phyloP scores from a whole-genome alignment of 129 eudicot genomes.

The Pulicaria dysenterica region DNA sequence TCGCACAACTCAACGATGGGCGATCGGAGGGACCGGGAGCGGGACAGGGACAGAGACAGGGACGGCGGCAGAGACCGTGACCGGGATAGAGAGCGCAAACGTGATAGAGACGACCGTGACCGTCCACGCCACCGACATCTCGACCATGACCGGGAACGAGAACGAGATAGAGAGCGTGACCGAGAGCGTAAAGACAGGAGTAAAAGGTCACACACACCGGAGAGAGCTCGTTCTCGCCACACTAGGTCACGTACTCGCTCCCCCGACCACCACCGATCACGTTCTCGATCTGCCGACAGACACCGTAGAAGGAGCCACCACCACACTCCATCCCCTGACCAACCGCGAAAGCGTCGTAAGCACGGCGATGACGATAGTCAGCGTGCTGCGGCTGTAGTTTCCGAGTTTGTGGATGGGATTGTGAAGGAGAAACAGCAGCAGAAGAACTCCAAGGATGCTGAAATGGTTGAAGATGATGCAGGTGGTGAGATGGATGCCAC shows the following conservation, averaged over 20 bases:
- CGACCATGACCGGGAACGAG: constrained; percentile 39
- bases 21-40: constrained; percentile 57
- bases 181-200: constrained; percentile 52
- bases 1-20: constrained; percentile 31
- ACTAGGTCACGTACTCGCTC: constrained; percentile 68
- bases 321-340: constrained; percentile 58
- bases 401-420: constrained; percentile 67
- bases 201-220: constrained; percentile 65
- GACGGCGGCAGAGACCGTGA: constrained; percentile 38
- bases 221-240: constrained; percentile 68
- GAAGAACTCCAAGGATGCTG: constrained; percentile 34
- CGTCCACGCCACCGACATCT: constrained; percentile 29
- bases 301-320: constrained; percentile 47
- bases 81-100: constrained; percentile 42
- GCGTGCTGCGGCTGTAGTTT: constrained; percentile 43
- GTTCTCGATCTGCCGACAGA: constrained; percentile 49
- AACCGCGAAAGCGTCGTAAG: constrained; percentile 60
- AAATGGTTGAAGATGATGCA: constrained; percentile 29
- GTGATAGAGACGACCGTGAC: constrained; percentile 47
- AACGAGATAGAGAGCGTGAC: constrained; percentile 32
- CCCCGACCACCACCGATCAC: constrained; percentile 48
- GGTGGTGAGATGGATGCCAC: constrained; percentile 54
- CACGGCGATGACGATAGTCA: constrained; percentile 48
- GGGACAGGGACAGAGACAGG: constrained; percentile 33
- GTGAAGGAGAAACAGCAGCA: constrained; percentile 61